Evolutionary conservation across 2,329 filamentous ascomycete genomes (phyloP), one percentile per base, ranked within the genome.

Genomic region (Fusarium sambucinum): DNA sequence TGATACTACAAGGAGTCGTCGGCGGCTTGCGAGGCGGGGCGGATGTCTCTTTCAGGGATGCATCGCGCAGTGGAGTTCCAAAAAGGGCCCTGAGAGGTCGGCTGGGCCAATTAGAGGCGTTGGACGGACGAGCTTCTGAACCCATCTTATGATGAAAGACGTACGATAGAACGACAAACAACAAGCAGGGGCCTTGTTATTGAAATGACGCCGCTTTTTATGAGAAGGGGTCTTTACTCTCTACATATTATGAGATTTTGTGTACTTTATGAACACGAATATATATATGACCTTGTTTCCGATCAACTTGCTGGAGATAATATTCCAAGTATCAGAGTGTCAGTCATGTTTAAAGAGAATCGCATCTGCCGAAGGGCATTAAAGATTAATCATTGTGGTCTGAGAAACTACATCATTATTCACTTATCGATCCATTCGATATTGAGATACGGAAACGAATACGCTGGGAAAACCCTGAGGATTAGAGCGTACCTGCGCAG

Each of bases 361-460:
- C 16, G 11, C 12, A 50, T 38, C 3, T 25, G n/a, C 27, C 12
- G 9, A 19, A 23, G n/a, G 6, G 13, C 19, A 42, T 19, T 27
- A 35, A 5, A 38, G 32, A n/a, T 55, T 17, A 9, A 54, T n/a
- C 4, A 44, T 38, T 25, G 30, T 42, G 41, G 37, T 33, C 47
- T 27, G 37, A 30, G 12, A 63, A 44, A 27, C 17, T 5, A 42
- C 27, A 21, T 40, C 29, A 16, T 10, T 19, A n/a, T 21, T 40
- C n/a, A 38, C n/a, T 60, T 42, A 54, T 55, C 35, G 21, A 48
- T 44, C 32, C 16, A 41, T 42, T 45, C 8, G 35, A 19, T 21
- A 42, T 41, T 35, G n/a, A 38, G 47, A 69, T 69, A 69, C 66
- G 67, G 67, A 69, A 70, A 70, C 67, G 67, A 69, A 69, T 69